Evolutionary conservation across 1,284 basidiomycete genomes (phyloP).

Genomic region (Ceratobasidium sp.): DNA sequence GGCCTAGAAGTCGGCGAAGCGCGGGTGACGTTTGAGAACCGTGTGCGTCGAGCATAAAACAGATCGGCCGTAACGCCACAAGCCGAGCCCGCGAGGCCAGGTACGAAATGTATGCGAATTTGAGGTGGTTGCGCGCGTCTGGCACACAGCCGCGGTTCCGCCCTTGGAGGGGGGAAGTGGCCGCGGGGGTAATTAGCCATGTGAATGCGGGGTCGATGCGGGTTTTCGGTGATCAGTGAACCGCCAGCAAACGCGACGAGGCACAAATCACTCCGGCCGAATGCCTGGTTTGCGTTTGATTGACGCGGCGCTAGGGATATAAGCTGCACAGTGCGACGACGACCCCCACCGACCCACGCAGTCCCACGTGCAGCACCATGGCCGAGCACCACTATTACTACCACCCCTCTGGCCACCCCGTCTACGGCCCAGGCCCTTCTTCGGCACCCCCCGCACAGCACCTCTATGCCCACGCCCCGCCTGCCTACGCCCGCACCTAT

Average conservation of each 20-base stretch:
- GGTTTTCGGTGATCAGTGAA: background rate
- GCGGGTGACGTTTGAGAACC: conserved; percentile 4
- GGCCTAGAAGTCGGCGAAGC: background rate
- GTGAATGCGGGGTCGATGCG: conserved; percentile 14
- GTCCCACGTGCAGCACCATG: conserved; percentile 7
- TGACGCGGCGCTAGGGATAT: conserved; percentile 11
- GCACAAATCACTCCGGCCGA: background rate
- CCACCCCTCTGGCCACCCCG: background rate
- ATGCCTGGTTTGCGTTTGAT: conserved; percentile 41
- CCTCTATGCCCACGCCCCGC: conserved; percentile 5
- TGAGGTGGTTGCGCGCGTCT: too few species aligned
- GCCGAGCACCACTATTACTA: conserved; percentile 4
- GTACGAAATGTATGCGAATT: background rate
- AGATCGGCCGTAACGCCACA: background rate
- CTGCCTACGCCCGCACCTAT: background rate
- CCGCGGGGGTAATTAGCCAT: conserved; percentile 14
- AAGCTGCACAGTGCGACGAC: background rate
- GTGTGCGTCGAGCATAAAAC: background rate
- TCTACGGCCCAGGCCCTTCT: conserved; percentile 16
- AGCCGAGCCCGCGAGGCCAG: background rate
- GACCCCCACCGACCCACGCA: conserved; percentile 2
- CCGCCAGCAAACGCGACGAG: background rate
- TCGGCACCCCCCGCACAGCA: conserved; percentile 22
- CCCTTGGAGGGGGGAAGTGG: conserved; percentile 1
- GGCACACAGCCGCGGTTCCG: too few species aligned